Evolutionary conservation across 2,329 filamentous ascomycete genomes (phyloP), one percentile per base, ranked within the genome.

Genomic region (Talaromyces rugulosus): DNA sequence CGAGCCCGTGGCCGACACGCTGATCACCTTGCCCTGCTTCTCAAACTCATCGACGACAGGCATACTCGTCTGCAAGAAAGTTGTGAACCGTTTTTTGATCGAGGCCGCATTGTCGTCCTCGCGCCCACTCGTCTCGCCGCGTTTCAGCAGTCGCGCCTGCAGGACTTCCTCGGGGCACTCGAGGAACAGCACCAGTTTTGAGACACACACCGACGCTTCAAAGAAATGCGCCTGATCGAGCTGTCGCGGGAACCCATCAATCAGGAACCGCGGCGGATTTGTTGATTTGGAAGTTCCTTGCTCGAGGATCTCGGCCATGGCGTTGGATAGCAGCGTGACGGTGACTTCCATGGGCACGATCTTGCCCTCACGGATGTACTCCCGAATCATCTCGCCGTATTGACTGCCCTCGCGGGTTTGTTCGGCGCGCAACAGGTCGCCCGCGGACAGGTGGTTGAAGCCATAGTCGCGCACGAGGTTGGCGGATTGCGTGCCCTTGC

Each of bases 301-400:
- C 61, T 82, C 72, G 58, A 96, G 85, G 12, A 85, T 83, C 8
- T 84, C 86, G 61, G 83, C 83, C 91, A 99, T 98, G 62, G 93
- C 92, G 77, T 96, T 96, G 79, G 97, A 93, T 51, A 99, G 85
- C 40, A 99, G 81, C 71, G 93, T 89, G 63, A 99, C 89, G 5
- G 95, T 99, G 57, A 98, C 92, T 77, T 98, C 94, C 91, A 96
- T 96, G n/a, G 95, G 95, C 66, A 99, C 95, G 76, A 99, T 99
- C 69, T 87, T 87, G 63, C 95, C 95, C 75, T 99, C 89, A 73
- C 89, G 91, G 83, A 99, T 99, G 81, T 95, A 93, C 69, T 89
- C 85, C 75, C 89, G 89, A 84, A 99, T 99, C 80, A 98, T 84
- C 67, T 92, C 87, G 74, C 95, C 95, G 75, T 96, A 98, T 77